Evolutionary conservation across 2,329 filamentous ascomycete genomes (phyloP), one percentile per base, ranked within the genome.

Genomic region (Cladobotryum mycophilum): DNA sequence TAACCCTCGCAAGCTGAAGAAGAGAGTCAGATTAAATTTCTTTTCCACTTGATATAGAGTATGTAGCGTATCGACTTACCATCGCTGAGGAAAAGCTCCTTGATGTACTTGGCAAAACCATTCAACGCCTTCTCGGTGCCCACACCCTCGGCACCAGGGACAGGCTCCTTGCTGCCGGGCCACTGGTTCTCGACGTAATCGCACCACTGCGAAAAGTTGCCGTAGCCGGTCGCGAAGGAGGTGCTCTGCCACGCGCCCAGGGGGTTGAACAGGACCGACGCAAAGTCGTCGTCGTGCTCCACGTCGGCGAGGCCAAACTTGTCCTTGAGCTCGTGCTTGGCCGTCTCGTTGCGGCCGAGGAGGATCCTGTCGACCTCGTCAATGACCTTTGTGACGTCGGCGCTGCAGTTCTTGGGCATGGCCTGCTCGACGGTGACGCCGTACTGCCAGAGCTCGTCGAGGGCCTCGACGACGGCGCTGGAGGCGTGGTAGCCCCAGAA

Each of bases 401-500:
- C 66, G 44, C 89, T 76, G 63, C 88, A 92, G 46, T 80, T 78
- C 2, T 72, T 62, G 64, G 76, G 75, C 1, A 69, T 68, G 36
- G 67, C 78, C 13, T 70, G 57, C 13, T 70, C 66, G 1, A 74
- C 67, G 1, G 72, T 73, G 45, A 72, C 69, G 48, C 65, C 75
- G 61, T 79, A 79, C 57, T 74, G 61, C 73, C 85, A 90, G 67
- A 83, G 88, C 58, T 90, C 85, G 56, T 79, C 82, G 52, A 90
- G 85, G 4, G 88, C 86, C 57, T 83, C 78, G 0, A 85, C 86
- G 2, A 91, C 86, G 2, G 86, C 88, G 1, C 86, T 90, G 0
- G 85, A 88, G 0, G 84, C 83, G 45, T 93, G 89, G 7, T 85
- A 79, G 3, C 79, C 88, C 76, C 79, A 90, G 65, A 86, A 91